Conservation (phyloP, 768 basidiomycete genomes). For the Daedalea quercina region DNA sequence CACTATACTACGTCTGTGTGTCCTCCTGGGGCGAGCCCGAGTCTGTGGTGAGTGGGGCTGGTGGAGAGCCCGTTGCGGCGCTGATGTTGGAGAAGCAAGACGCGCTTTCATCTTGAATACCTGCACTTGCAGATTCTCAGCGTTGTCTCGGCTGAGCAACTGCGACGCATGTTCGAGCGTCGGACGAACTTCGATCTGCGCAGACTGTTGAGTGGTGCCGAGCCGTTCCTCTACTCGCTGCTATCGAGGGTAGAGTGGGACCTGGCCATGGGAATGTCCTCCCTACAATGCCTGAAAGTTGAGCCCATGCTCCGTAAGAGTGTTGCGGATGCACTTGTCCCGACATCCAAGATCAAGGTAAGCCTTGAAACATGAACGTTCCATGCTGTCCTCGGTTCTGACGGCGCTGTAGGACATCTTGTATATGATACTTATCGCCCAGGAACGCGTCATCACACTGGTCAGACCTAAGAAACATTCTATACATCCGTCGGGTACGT, state of each 20-base stretch:
- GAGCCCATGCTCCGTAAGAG: constrained; percentile 62
- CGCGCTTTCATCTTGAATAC: constrained; percentile 90
- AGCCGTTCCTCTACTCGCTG: constrained; percentile 71
- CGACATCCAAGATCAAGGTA: constrained; percentile 76
- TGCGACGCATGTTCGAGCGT: constrained; percentile 80
- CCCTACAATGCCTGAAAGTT: constrained; percentile 74
- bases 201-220: constrained; percentile 67
- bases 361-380: too few relatives aligned
- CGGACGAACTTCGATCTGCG: constrained; percentile 89
- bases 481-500: constrained; percentile 83
- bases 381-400: neutral
- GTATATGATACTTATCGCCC: constrained; percentile 82
- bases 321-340: constrained; percentile 77
- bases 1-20: constrained; percentile 87
- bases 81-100: constrained; percentile 63
- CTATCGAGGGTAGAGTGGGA: constrained; percentile 68
- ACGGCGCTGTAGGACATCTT: constrained; percentile 62
- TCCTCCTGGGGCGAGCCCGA: constrained; percentile 96
- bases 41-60: constrained; percentile 64
- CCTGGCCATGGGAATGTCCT: constrained; percentile 75
- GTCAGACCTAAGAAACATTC: constrained; percentile 90
- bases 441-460: constrained; percentile 75
- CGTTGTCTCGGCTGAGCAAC: constrained; percentile 79
- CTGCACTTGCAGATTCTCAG: constrained; percentile 90
- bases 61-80: neutral